A percentile compares a stretch with the other conserved stretches of the same genome.
Conservation (phyloP, 176 grass and related monocot species). For the Triticum turgidum region DNA sequence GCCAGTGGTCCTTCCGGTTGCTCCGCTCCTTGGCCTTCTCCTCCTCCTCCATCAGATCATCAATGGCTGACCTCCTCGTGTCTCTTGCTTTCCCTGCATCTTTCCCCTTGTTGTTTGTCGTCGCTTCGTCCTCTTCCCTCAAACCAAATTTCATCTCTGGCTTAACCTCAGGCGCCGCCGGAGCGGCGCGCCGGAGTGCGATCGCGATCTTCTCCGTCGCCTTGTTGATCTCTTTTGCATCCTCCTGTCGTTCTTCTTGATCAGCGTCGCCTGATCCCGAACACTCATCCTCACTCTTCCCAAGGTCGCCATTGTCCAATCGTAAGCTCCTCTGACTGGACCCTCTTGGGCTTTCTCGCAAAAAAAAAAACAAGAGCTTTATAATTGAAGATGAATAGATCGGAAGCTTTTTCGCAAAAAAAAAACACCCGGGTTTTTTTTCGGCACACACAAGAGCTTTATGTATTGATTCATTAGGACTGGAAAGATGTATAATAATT, state of each 20-base stretch:
- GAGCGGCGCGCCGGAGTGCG: constrained; percentile 38
- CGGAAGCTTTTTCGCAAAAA: no score
- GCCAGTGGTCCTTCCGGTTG: constrained; percentile 92
- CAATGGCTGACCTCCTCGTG: constrained; percentile 50
- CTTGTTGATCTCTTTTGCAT: constrained; percentile 10
- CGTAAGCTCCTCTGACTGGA: no score
- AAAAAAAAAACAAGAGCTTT: no score
- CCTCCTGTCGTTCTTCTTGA: not conserved
- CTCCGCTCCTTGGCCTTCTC: constrained; percentile 81
- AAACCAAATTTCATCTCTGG: constrained; percentile 51
- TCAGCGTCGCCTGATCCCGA: not conserved
- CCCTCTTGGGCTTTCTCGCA: no score
- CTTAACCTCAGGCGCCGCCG: constrained; percentile 33
- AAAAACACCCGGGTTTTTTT: no score
- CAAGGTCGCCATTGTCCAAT: not conserved
- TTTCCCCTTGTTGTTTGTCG: constrained; percentile 41
- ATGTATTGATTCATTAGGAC: no score
- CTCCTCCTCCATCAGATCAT: constrained; percentile 86
- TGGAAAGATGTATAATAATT: no score
- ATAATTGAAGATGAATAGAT: no score
- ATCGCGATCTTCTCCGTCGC: constrained; percentile 55
- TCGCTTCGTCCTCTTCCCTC: constrained; percentile 36
- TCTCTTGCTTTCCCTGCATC: constrained; percentile 20
- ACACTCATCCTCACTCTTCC: constrained; percentile 13
- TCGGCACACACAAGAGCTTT: no score